A percentile compares a stretch with the other conserved stretches of the same genome.
These are phyloP conservation scores for Polyporus arcularius DNA, from an alignment of 768 basidiomycete genomes.

Conservation along the genomic window DNA sequence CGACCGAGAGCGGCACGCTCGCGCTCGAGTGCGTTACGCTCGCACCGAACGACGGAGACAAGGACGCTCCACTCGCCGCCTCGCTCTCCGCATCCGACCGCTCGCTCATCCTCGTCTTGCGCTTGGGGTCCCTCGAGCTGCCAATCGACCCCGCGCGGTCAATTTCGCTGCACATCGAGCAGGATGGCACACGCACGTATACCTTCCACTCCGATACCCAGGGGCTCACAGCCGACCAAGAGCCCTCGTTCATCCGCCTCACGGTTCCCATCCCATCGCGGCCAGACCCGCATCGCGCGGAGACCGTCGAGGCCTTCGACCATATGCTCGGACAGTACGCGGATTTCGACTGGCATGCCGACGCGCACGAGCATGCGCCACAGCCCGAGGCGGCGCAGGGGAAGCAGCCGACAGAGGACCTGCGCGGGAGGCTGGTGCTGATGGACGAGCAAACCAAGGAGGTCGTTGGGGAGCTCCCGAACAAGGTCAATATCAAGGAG, in stretches of 20 bases:
- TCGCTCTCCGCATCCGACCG: conserved; percentile 35
- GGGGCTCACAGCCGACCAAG: conserved; percentile 29
- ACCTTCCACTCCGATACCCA: conserved; percentile 42
- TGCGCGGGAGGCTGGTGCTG: conserved; percentile 62
- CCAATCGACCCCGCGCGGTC: conserved; percentile 58
- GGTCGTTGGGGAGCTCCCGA: conserved; percentile 68
- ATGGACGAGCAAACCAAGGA: conserved; percentile 74
- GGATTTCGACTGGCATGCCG: conserved; percentile 37
- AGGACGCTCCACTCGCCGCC: conserved; percentile 20
- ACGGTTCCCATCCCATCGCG: conserved; percentile 28
- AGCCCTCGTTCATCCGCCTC: conserved; percentile 24
- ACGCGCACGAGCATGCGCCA: not conserved
- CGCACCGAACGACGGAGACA: conserved; percentile 23
- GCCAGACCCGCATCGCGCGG: conserved; percentile 39
- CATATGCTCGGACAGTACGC: conserved; percentile 68
- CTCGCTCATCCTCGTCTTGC: conserved; percentile 69
- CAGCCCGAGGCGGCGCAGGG: not conserved
- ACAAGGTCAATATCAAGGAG: conserved; percentile 55
- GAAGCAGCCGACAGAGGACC: conserved; percentile 6
- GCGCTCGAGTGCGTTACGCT: conserved; percentile 66
- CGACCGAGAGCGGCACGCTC: conserved; percentile 44
- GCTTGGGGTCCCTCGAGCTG: conserved; percentile 54
- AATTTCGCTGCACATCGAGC: conserved; percentile 42
- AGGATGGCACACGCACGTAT: conserved; percentile 42
- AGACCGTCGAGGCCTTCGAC: conserved; percentile 68